phyloP scores from a whole-genome alignment of 495 filamentous ascomycete species.

The Aspergillus nanangensis region DNA sequence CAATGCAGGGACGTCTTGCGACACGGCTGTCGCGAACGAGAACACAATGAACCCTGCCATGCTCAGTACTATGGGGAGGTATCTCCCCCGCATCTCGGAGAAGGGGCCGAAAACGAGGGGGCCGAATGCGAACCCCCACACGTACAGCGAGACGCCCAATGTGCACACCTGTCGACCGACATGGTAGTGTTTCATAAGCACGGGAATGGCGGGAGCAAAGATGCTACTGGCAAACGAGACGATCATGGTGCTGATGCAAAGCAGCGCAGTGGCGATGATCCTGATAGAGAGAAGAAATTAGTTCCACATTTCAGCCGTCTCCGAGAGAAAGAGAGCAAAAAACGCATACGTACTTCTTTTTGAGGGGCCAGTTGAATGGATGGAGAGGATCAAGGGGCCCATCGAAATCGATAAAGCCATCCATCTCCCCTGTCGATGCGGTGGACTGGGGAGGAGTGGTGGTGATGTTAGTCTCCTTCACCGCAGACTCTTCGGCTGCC shows the following conservation, averaged over 20 bases:
- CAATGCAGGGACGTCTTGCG: slow-evolving; percentile 42
- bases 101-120: slow-evolving; percentile 17
- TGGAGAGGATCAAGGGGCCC: slow-evolving; percentile 13
- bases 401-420: slow-evolving; percentile 9
- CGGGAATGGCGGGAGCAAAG: slow-evolving; percentile 11
- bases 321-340: too few relatives aligned
- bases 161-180: slow-evolving; percentile 15
- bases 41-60: slow-evolving; percentile 44
- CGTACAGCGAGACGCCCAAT: slow-evolving; percentile 15
- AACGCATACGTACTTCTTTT: slow-evolving; percentile 5
- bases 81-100: slow-evolving; percentile 16
- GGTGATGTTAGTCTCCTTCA: neutral
- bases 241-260: slow-evolving; percentile 14
- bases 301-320: too few relatives aligned
- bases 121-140: slow-evolving; percentile 19
- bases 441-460: neutral
- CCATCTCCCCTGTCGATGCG: neutral
- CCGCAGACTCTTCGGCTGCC: neutral
- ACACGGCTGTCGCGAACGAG: slow-evolving; percentile 47
- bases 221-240: slow-evolving; percentile 15
- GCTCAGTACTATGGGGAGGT: slow-evolving; percentile 8
- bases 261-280: slow-evolving; percentile 5
- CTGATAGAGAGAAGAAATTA: neutral
- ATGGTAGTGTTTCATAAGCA: slow-evolving; percentile 6
- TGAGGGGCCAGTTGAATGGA: slow-evolving; percentile 11